Conservation (phyloP, 495 filamentous ascomycete genomes). For the Podospora pseudopauciseta region DNA sequence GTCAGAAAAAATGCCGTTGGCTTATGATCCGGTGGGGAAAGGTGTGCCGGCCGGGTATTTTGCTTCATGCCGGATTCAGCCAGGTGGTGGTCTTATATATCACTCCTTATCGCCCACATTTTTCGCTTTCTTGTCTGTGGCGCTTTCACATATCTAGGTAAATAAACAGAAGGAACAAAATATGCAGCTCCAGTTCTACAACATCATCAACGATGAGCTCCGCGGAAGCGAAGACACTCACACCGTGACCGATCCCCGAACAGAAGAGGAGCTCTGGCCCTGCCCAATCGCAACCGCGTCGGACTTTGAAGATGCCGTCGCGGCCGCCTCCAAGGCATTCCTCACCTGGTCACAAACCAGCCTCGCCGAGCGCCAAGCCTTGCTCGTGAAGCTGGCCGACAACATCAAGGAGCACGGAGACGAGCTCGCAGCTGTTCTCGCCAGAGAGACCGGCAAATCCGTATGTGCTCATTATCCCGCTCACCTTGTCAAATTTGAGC, state of each 20-base stretch:
- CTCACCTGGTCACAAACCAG: constrained; percentile 42
- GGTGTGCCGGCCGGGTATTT: background rate
- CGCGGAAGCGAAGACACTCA: constrained; percentile 35
- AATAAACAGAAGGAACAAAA: background rate
- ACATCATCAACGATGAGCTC: constrained; percentile 45
- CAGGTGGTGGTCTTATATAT: background rate
- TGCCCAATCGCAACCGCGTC: constrained; percentile 40
- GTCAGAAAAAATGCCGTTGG: background rate
- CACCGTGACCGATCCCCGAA: constrained; percentile 45
- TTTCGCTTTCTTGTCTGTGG: background rate
- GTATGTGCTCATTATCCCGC: background rate
- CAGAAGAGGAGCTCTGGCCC: constrained; percentile 45
- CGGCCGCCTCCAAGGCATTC: constrained; percentile 45
- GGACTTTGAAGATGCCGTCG: constrained; percentile 52
- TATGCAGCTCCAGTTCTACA: constrained; percentile 41
- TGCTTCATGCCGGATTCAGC: background rate
- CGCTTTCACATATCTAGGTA: background rate
- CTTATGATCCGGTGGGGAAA: background rate
- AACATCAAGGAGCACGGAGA: constrained; percentile 33
- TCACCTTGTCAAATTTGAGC: too few species aligned
- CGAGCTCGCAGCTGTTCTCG: constrained; percentile 37
- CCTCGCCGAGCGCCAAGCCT: constrained; percentile 48
- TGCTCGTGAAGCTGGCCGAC: constrained; percentile 51
- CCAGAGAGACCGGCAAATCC: constrained; percentile 45
- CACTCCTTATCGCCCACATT: background rate